phyloP scores from a whole-genome alignment of 805 yeast species.

The Pichia membranifaciens region DNA sequence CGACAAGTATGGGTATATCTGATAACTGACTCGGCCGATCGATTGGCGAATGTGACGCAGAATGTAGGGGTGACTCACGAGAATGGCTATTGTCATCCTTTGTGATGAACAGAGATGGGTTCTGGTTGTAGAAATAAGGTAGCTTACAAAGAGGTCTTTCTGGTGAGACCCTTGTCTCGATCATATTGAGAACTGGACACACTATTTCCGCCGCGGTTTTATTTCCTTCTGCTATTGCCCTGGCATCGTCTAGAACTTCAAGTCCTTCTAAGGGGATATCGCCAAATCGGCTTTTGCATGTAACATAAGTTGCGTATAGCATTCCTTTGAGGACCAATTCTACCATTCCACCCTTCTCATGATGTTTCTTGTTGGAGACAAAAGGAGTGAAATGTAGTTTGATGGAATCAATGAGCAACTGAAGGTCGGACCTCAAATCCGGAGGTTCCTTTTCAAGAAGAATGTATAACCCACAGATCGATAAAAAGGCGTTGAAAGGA shows the following conservation, averaged over 20 bases:
- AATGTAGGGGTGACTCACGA: too few relatives aligned
- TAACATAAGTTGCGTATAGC: constrained; percentile 19
- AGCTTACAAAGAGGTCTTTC: constrained; percentile 2
- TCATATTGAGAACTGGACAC: background rate
- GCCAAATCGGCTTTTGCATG: constrained; percentile 9
- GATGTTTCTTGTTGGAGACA: constrained; percentile 7
- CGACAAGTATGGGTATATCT: background rate
- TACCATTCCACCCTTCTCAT: constrained; percentile 18
- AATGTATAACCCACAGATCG: constrained; percentile 25
- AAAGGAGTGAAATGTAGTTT: constrained; percentile 16
- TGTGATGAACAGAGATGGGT: background rate
- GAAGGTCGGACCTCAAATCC: constrained; percentile 20
- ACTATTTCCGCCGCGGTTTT: constrained; percentile 1
- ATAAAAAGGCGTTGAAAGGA: constrained; percentile 29
- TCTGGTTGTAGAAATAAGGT: constrained; percentile 1
- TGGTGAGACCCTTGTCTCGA: too few relatives aligned
- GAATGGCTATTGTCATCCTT: background rate
- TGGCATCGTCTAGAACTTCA: constrained; percentile 7
- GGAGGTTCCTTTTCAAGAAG: constrained; percentile 14
- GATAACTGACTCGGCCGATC: background rate
- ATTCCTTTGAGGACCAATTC: constrained; percentile 19
- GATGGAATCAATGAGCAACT: constrained; percentile 19
- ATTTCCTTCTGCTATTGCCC: background rate
- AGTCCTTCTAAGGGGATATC: background rate
- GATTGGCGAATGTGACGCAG: background rate